Evolutionary conservation across 2,329 filamentous ascomycete genomes (phyloP).

Genomic region (Onygena corvina): DNA sequence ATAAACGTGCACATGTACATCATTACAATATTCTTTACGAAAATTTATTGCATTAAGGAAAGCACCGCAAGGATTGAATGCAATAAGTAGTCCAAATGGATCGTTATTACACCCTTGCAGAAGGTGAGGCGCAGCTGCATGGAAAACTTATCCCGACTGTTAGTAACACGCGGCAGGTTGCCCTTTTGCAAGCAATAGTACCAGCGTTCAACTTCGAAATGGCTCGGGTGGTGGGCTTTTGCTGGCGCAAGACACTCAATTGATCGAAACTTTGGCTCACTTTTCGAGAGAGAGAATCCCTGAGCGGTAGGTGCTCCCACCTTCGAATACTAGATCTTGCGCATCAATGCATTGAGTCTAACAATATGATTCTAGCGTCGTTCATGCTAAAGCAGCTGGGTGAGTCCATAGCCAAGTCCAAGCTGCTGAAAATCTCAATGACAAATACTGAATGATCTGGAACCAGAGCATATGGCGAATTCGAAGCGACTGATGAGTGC

Average conservation of each 20-base stretch:
- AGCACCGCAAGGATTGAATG: neutral
- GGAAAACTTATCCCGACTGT: neutral
- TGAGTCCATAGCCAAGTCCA: too few species aligned
- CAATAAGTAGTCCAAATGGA: constrained; percentile 3
- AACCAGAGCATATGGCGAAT: constrained; percentile 53
- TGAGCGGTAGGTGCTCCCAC: constrained; percentile 39
- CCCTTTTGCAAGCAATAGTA: constrained; percentile 19
- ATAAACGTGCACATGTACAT: too few species aligned
- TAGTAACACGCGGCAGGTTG: constrained; percentile 16
- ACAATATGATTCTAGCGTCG: constrained; percentile 29
- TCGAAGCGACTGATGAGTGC: constrained; percentile 54
- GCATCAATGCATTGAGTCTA: neutral
- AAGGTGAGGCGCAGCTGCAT: constrained; percentile 16
- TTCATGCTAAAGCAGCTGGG: constrained; percentile 49
- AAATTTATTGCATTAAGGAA: too few species aligned
- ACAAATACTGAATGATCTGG: neutral
- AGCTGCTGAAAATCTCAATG: neutral
- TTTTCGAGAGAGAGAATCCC: constrained; percentile 52
- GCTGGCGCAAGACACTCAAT: constrained; percentile 46
- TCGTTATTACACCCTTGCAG: constrained; percentile 20
- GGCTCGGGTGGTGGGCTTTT: constrained; percentile 30
- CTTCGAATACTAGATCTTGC: neutral
- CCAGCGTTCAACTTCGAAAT: constrained; percentile 19
- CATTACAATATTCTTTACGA: too few species aligned
- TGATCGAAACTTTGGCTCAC: constrained; percentile 51